Evolutionary conservation across 768 basidiomycete genomes (phyloP).

Genomic region (Glaciozyma antarctica): DNA sequence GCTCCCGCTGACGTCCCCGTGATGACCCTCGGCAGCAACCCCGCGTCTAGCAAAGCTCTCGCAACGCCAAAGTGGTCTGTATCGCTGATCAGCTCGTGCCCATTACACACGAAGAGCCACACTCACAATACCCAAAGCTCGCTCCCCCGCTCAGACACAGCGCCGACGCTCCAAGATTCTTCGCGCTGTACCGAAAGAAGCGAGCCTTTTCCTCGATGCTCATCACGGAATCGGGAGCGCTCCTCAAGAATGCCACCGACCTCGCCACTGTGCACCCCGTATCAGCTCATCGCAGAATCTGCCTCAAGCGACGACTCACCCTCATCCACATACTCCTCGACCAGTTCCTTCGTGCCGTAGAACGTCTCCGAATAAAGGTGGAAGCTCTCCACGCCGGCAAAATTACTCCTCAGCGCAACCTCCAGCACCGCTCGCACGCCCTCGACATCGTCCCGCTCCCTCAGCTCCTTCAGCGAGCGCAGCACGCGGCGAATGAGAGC

Average conservation of each 20-base stretch:
- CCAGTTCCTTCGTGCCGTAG: constrained; percentile 76
- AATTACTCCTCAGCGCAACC: constrained; percentile 81
- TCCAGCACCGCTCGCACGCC: constrained; percentile 83
- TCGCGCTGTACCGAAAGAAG: constrained; percentile 81
- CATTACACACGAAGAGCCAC: background rate
- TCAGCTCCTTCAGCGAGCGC: constrained; percentile 40
- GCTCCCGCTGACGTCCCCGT: constrained; percentile 93
- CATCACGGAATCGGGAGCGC: constrained; percentile 52
- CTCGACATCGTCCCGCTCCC: constrained; percentile 69
- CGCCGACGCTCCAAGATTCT: constrained; percentile 82
- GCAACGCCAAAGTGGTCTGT: constrained; percentile 82
- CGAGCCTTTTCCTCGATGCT: constrained; percentile 78
- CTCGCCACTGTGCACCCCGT: constrained; percentile 56
- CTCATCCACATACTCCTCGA: constrained; percentile 48
- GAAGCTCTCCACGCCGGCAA: constrained; percentile 80
- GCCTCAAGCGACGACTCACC: background rate
- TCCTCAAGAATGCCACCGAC: constrained; percentile 65
- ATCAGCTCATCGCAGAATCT: background rate
- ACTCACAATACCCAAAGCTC: constrained; percentile 53
- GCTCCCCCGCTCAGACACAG: constrained; percentile 94
- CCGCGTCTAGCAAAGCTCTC: constrained; percentile 79
- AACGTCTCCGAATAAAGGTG: constrained; percentile 89
- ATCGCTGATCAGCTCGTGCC: constrained; percentile 3
- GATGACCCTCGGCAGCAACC: constrained; percentile 78
- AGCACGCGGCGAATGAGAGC: constrained; percentile 50